phyloP scores from a whole-genome alignment of 148 eudicot genomes.

The Fagopyrum homotropicum region DNA sequence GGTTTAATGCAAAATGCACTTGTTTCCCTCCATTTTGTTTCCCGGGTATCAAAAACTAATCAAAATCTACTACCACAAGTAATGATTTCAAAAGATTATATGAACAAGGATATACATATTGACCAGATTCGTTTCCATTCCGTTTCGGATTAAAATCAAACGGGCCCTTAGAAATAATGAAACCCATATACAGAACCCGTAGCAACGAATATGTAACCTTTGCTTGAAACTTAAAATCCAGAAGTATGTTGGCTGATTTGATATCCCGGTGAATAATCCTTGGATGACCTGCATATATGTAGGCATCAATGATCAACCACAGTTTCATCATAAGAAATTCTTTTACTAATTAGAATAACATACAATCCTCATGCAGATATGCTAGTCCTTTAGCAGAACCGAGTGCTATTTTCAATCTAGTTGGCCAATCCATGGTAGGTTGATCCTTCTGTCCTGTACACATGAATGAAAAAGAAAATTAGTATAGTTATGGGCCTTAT shows the following conservation, averaged over 20 bases:
- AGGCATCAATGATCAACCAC: background rate
- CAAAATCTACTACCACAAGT: too few species aligned
- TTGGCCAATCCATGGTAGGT: slow-evolving; percentile 48
- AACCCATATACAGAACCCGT: background rate
- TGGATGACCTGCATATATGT: slow-evolving; percentile 46
- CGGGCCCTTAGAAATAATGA: background rate
- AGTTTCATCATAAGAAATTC: background rate
- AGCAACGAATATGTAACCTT: slow-evolving; percentile 31
- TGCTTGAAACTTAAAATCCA: slow-evolving; percentile 60
- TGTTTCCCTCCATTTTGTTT: too few species aligned
- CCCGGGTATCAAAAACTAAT: too few species aligned
- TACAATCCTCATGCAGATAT: slow-evolving; percentile 78
- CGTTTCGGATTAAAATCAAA: too few species aligned
- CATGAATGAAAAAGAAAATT: background rate
- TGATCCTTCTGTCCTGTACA: slow-evolving; percentile 30
- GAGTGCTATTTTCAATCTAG: slow-evolving; percentile 55
- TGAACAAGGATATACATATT: too few species aligned
- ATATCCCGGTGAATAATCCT: slow-evolving; percentile 81
- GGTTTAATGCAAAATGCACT: too few species aligned
- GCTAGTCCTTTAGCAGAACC: slow-evolving; percentile 75
- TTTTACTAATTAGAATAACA: background rate
- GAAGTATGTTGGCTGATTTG: slow-evolving; percentile 75
- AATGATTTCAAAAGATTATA: too few species aligned
- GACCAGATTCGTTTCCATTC: too few species aligned
- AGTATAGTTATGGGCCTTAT: background rate